Base-by-base conservation (phyloP, 441 rosid genomes). In the Rhodomyrtus psidioides region DNA sequence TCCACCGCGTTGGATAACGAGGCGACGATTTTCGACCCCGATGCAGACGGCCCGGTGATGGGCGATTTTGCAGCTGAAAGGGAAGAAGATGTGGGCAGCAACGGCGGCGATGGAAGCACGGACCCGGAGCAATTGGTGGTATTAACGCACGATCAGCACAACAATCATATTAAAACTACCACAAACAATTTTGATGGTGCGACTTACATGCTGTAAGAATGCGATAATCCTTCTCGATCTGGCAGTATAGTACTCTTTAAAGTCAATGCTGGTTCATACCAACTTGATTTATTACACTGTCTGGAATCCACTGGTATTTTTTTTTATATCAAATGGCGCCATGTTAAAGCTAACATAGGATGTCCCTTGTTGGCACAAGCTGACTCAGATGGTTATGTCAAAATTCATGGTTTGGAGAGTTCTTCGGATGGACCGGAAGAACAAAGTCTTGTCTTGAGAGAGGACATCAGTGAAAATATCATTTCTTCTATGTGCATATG, bases 341-440 rank as follows among this genome's bases (percentile, higher is more conserved):
- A 91, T 5, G 88, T 84, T 60, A 91, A 93, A n/a, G 86, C 89
- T 54, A 81, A 75, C 84, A 85, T 60, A 3, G 91, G 91, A 53
- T 0, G 55, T 65, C 94, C 95, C 79, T 86, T 93, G 65, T 93
- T 97, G 88, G 97, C 96, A 87, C 98, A 93, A 86, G 97, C 97
- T 82, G 97, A 95, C 88, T 98, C 98, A 10, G 96, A 93, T 85
- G 98, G 98, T 9, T 92, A 83, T 90, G 89, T 97, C 92, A 93
- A 92, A 89, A 89, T 95, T 89, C 89, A 94, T 88, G 84, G 88
- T 55, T 85, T 94, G 6, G 91, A 91, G 81, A 84, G 87, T 86
- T 49, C 75, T 87, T 83, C 62, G 4, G 88, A 86, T 82, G 90
- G 88, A 75, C 81, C 87, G 28, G 89, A 86, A 88, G 88, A 86